Conservation (phyloP, 2,329 filamentous ascomycete species). For the Fusarium neocosmosporiellum region DNA sequence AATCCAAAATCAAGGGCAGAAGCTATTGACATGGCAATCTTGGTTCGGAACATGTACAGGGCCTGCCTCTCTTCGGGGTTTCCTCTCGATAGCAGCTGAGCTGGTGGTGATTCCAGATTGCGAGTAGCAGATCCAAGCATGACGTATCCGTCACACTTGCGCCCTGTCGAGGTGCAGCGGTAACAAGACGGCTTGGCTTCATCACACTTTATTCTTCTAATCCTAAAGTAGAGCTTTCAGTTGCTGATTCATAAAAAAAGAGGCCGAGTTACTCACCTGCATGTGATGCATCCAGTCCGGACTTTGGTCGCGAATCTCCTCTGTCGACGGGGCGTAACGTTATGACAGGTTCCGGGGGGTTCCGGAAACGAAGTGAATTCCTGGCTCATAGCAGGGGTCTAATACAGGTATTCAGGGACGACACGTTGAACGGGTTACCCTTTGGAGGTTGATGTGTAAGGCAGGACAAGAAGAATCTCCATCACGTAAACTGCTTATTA, state of each 20-base stretch:
- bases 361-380: background rate
- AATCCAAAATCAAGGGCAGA: conserved; percentile 6
- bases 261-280: background rate
- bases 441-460: background rate
- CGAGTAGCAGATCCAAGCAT: background rate
- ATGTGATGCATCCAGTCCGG: background rate
- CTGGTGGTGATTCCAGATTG: background rate
- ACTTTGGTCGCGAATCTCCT: background rate
- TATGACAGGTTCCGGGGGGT: background rate
- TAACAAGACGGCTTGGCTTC: background rate
- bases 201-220: background rate
- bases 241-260: background rate
- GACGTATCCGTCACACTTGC: background rate
- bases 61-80: background rate
- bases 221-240: background rate
- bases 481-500: background rate
- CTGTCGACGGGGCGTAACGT: background rate
- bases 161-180: background rate
- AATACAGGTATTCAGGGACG: background rate
- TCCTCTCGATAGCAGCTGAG: background rate
- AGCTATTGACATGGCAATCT: background rate
- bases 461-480: background rate
- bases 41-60: conserved; percentile 8
- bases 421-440: background rate
- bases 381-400: background rate